These are phyloP conservation scores for Phytophthora megakarya DNA, from an alignment of 352 stramenopile species.

Conservation along the genomic window DNA sequence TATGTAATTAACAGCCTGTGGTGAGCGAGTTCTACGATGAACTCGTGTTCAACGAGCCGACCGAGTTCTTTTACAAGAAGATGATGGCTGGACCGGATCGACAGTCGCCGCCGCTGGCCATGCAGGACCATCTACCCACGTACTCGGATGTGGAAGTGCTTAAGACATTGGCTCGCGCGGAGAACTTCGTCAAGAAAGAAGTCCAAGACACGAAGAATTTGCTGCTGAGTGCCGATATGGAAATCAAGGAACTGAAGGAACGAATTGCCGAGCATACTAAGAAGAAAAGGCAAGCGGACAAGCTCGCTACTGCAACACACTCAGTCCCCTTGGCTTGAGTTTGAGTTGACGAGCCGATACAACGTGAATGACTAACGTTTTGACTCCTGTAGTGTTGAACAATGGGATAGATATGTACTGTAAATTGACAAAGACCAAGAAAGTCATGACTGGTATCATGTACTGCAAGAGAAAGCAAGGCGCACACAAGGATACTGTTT, in stretches of 20 bases:
- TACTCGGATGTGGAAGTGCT: conserved; percentile 92
- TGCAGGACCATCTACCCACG: conserved; percentile 84
- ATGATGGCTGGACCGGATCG: conserved; percentile 79
- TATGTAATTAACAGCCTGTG: conserved; percentile 75
- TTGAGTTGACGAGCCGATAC: not conserved
- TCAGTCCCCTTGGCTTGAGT: not conserved
- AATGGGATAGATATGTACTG: conserved; percentile 4
- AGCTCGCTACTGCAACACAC: conserved; percentile 36
- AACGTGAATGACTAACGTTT: conserved; percentile 1
- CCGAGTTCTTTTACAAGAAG: conserved; percentile 95
- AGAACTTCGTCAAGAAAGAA: conserved; percentile 82
- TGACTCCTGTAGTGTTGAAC: not conserved
- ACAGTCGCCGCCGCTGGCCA: conserved; percentile 60
- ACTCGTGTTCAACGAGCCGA: conserved; percentile 98
- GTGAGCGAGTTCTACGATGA: conserved; percentile 98
- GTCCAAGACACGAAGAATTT: conserved; percentile 74
- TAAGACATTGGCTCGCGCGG: conserved; percentile 80
- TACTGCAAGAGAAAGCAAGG: no score
- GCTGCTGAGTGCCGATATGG: conserved; percentile 65
- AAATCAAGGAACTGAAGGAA: conserved; percentile 78
- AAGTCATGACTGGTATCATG: not conserved
- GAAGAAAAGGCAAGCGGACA: conserved; percentile 74
- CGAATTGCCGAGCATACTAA: conserved; percentile 78
- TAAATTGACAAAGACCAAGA: not conserved
- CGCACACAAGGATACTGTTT: no score